phyloP scores from a whole-genome alignment of 306 rosid genomes.

The Nissolia schottii region DNA sequence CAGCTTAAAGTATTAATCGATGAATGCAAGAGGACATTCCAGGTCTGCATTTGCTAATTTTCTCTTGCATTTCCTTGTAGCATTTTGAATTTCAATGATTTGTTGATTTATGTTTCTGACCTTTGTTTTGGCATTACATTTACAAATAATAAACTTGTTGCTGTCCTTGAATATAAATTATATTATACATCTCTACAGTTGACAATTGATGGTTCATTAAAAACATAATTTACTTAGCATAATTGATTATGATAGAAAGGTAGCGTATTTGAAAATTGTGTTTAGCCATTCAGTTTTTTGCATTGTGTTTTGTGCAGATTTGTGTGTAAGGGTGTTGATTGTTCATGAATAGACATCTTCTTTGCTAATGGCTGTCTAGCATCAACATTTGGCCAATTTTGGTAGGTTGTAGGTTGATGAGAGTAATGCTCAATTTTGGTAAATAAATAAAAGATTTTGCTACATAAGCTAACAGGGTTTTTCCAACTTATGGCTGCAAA shows the following conservation, averaged over 20 bases:
- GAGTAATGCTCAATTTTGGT: background rate
- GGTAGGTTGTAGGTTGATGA: background rate
- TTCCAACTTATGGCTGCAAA: background rate
- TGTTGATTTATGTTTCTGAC: background rate
- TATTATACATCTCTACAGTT: background rate
- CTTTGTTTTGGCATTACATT: background rate
- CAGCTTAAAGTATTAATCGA: conserved; percentile 71
- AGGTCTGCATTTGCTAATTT: conserved; percentile 36
- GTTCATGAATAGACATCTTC: conserved; percentile 8
- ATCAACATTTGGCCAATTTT: background rate
- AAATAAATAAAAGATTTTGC: background rate
- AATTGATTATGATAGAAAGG: background rate
- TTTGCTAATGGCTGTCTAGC: background rate
- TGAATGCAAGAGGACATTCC: conserved; percentile 83
- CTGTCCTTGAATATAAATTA: background rate
- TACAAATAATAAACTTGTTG: background rate
- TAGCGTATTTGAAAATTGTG: background rate
- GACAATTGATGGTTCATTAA: background rate
- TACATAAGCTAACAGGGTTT: background rate
- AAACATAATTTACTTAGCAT: background rate
- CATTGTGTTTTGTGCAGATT: background rate
- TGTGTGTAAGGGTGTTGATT: background rate
- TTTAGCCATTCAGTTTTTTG: background rate
- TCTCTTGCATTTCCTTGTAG: background rate
- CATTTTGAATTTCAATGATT: background rate